Percentiles rank a stretch among this genome's conserved stretches.
These are phyloP conservation scores for Cryphonectria naterciae DNA, from an alignment of 2,329 filamentous ascomycete genomes.

Conservation along the genomic window DNA sequence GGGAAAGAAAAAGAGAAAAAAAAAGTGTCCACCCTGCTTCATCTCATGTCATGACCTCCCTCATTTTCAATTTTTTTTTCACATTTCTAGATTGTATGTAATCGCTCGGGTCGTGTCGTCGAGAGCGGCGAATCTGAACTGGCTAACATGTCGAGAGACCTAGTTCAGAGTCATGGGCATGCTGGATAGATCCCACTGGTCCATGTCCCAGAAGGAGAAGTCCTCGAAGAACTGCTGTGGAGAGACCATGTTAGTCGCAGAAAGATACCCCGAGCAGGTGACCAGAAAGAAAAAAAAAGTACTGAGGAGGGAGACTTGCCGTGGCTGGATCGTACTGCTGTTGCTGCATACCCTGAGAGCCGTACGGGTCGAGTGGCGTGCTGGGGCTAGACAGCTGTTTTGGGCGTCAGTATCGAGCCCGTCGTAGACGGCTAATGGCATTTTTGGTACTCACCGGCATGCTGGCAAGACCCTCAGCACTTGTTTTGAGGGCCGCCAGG, in stretches of 20 bases:
- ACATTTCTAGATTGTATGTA: neutral
- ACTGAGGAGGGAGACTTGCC: constrained; percentile 6
- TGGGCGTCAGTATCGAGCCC: neutral
- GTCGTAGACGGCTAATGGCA: neutral
- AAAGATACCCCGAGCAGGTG: neutral
- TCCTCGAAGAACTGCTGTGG: constrained; percentile 25
- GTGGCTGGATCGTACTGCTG: constrained; percentile 17
- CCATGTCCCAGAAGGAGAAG: constrained; percentile 40
- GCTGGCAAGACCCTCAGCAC: constrained; percentile 41
- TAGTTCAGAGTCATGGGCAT: constrained; percentile 19
- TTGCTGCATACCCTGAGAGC: constrained; percentile 8
- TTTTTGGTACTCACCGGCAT: constrained; percentile 36
- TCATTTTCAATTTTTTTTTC: neutral
- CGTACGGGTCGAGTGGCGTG: constrained; percentile 19
- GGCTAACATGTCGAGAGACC: neutral
- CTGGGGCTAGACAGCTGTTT: constrained; percentile 8
- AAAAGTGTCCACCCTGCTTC: neutral
- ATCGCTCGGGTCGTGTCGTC: neutral
- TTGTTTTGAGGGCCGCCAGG: constrained; percentile 48
- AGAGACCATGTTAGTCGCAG: constrained; percentile 6
- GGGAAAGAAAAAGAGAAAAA: neutral
- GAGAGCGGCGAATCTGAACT: neutral
- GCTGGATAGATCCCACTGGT: constrained; percentile 39
- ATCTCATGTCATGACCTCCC: neutral
- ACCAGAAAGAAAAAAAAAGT: too few relatives aligned